Conservation (phyloP, 2,329 filamentous ascomycete genomes). For the Aureobasidium pullulans region DNA sequence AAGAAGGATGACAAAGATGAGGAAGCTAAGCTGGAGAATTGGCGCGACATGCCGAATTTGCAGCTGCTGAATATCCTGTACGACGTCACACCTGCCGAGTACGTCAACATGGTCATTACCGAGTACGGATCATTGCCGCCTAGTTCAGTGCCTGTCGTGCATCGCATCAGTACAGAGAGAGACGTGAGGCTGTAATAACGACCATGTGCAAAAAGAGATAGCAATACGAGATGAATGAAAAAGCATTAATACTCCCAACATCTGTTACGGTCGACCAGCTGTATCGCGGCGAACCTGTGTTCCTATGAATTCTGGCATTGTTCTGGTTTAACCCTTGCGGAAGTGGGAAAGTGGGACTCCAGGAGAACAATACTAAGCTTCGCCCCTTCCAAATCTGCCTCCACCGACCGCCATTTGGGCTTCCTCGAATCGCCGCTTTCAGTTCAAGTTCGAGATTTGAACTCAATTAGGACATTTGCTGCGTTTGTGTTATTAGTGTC, state of each 20-base stretch:
- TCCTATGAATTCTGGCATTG: no score
- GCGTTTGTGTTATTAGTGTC: no score
- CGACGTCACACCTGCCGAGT: constrained; percentile 82
- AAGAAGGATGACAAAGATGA: constrained; percentile 26
- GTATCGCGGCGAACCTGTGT: no score
- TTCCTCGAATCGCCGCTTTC: background rate
- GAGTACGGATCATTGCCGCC: constrained; percentile 83
- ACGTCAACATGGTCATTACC: constrained; percentile 81
- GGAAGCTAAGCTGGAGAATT: constrained; percentile 38
- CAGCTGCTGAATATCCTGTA: constrained; percentile 73
- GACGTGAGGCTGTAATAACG: constrained; percentile 15
- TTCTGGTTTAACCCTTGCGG: background rate
- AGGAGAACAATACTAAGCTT: constrained; percentile 12
- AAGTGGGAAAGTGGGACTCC: background rate
- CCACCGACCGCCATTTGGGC: background rate
- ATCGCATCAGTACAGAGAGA: constrained; percentile 47
- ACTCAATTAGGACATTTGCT: no score
- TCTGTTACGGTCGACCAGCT: no score
- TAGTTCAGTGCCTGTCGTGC: constrained; percentile 72
- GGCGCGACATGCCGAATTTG: constrained; percentile 52
- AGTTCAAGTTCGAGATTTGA: no score
- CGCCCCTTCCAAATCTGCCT: background rate
- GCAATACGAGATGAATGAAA: constrained; percentile 3
- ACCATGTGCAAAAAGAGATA: background rate
- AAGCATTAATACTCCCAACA: background rate